These are phyloP conservation scores for Syncephalastrum racemosum DNA, from an alignment of 371 early-diverging fungal species.

Conservation along the genomic window DNA sequence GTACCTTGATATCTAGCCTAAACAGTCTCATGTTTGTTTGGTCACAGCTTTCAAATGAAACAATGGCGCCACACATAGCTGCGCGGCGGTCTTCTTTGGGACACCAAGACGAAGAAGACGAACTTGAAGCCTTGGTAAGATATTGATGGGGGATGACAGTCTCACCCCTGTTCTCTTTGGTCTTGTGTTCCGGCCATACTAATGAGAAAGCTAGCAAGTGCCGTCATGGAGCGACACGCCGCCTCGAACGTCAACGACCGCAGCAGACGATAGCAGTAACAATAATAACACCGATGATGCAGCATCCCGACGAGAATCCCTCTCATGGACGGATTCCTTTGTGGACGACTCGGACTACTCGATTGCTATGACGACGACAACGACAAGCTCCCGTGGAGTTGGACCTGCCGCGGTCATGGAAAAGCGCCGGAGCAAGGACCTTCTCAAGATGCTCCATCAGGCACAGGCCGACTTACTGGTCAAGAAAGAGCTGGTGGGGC, in stretches of 20 bases:
- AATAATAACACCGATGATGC: conserved; percentile 4
- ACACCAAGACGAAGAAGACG: conserved; percentile 22
- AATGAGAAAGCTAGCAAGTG: conserved; percentile 28
- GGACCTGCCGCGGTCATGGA: conserved; percentile 12
- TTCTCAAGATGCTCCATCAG: conserved; percentile 57
- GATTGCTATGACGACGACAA: conserved; percentile 13
- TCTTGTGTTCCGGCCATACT: not conserved
- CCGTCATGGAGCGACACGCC: conserved; percentile 45
- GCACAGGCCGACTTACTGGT: conserved; percentile 68
- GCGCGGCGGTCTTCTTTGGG: conserved; percentile 3
- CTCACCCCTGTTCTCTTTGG: not conserved
- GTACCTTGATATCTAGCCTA: conserved; percentile 18
- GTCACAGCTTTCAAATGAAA: conserved; percentile 47
- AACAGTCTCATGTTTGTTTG: conserved; percentile 36
- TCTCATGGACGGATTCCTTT: conserved; percentile 41
- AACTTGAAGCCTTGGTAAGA: conserved; percentile 45
- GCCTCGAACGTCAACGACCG: conserved; percentile 14
- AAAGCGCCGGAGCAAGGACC: conserved; percentile 28
- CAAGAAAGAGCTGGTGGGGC: conserved; percentile 53
- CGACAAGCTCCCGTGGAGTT: conserved; percentile 21
- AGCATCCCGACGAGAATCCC: conserved; percentile 32
- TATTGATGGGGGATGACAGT: not conserved
- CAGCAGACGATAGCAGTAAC: too few relatives aligned
- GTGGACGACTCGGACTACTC: conserved; percentile 47
- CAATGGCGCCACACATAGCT: conserved; percentile 17